Base-by-base conservation (phyloP, 306 rosid genomes). In the Cicer chorassanicum region DNA sequence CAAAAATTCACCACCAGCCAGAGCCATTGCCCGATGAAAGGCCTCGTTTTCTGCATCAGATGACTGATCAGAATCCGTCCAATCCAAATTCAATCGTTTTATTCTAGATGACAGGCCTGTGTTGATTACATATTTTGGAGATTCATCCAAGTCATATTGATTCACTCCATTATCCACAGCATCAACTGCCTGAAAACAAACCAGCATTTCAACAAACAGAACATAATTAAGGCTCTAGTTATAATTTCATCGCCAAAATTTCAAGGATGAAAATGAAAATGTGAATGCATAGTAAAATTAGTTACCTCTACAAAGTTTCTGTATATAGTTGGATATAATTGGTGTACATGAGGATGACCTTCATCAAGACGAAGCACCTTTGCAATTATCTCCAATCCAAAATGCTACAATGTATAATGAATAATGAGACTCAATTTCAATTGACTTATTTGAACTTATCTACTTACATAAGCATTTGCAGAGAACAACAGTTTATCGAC, bases 111-210 rank as follows among this genome's bases (percentile, higher is more conserved):
- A 34, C 19, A 88, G 55, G 68, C 14, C 13, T 7, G 92, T 84
- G 54, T 82, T 86, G 53, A 72, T 80, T 34, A 70, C 85, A 68
- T 86, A 88, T 63, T 77, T 88, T 1, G 89, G 89, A 70, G 88
- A 72, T 14, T 56, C 79, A 1, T 83, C 55, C 7, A 68, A 6
- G 55, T 86, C 88, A 71, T 86, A 85, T 59, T 86, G 86, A 83
- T 73, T 88, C 50, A 83, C 77, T 70, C 92, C 89, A 68, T 86
- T 88, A 64, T 88, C 92, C 72, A 39, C 9, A 43, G 92, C 92
- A 71, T 88, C 89, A 60, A 88, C 70, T 61, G 82, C 85, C 90
- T 84, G 72, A 29, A 56, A 40, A 72, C 15, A 51, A 5, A 41
- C 81, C 56, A 49, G 18, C 8, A 34, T 38, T 43, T 55, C 39